Percentiles rank a stretch among this genome's conserved stretches.
Conservation (phyloP, 768 basidiomycete genomes). For the Pleurotus tuber-regium region DNA sequence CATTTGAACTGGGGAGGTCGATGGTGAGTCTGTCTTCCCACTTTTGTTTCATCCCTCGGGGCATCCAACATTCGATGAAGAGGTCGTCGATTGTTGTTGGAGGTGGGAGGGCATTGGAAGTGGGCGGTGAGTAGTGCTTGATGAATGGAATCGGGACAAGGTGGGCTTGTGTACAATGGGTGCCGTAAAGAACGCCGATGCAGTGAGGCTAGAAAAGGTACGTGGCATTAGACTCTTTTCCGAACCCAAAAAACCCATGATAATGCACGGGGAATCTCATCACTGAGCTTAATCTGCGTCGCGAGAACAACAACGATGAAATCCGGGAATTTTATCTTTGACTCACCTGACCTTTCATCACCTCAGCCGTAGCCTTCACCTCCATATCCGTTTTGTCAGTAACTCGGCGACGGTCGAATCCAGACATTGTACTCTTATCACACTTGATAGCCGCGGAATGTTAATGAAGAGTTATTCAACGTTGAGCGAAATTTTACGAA, state of each 20-base stretch:
- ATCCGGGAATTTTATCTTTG: not conserved
- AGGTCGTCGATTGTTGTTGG: not conserved
- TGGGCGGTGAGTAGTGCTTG: not conserved
- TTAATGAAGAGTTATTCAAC: no score
- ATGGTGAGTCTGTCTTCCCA: slow-evolving; percentile 4
- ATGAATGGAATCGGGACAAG: slow-evolving; percentile 6
- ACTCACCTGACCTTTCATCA: slow-evolving; percentile 2
- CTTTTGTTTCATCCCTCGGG: slow-evolving; percentile 7
- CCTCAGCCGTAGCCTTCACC: slow-evolving; percentile 4
- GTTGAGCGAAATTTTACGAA: no score
- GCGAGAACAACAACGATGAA: not conserved
- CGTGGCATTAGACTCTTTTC: not conserved
- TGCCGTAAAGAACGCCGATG: slow-evolving; percentile 5
- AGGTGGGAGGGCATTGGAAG: not conserved
- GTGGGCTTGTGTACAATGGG: slow-evolving; percentile 6
- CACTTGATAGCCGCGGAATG: no score
- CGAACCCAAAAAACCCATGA: not conserved
- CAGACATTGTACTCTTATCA: slow-evolving; percentile 11
- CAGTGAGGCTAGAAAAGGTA: slow-evolving; percentile 6
- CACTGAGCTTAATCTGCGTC: not conserved
- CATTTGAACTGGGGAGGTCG: no score
- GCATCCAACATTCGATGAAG: slow-evolving; percentile 7
- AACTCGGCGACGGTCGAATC: slow-evolving; percentile 6
- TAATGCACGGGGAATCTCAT: no score
- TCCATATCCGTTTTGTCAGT: slow-evolving; percentile 10